These are phyloP conservation scores for Leptographium wingfieldii DNA, from an alignment of 2,329 filamentous ascomycete species.

Conservation along the genomic window DNA sequence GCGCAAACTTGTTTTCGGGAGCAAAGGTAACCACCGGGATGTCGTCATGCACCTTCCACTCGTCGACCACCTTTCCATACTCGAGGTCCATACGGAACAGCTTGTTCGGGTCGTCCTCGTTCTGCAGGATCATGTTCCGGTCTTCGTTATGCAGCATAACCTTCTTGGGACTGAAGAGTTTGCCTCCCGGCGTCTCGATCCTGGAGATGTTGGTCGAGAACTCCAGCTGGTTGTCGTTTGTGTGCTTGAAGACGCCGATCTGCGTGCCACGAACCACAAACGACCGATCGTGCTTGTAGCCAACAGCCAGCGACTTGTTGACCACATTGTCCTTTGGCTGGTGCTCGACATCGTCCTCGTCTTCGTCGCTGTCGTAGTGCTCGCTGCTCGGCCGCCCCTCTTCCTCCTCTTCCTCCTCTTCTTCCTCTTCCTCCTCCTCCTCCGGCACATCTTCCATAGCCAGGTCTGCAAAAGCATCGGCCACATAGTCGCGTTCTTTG, in stretches of 20 bases:
- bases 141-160: slow-evolving; percentile 93
- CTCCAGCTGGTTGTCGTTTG: slow-evolving; percentile 78
- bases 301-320: slow-evolving; percentile 90
- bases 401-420: slow-evolving; percentile 38
- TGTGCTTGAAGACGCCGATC: slow-evolving; percentile 98
- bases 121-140: slow-evolving; percentile 79
- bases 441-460: slow-evolving; percentile 69
- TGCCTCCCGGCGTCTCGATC: slow-evolving; percentile 77
- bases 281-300: slow-evolving; percentile 92
- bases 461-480: slow-evolving; percentile 90
- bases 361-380: slow-evolving; percentile 45
- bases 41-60: slow-evolving; percentile 97
- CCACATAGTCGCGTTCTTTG: slow-evolving; percentile 82
- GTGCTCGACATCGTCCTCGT: slow-evolving; percentile 70
- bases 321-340: slow-evolving; percentile 57
- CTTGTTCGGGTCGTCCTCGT: slow-evolving; percentile 70
- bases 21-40: slow-evolving; percentile 87
- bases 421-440: slow-evolving; percentile 23
- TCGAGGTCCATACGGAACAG: slow-evolving; percentile 97
- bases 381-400: slow-evolving; percentile 43
- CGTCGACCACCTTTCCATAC: slow-evolving; percentile 93
- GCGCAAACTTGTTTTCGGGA: slow-evolving; percentile 94
- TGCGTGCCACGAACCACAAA: slow-evolving; percentile 96
- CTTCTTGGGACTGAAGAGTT: slow-evolving; percentile 86
- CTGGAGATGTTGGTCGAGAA: slow-evolving; percentile 97